phyloP scores from a whole-genome alignment of 371 early-diverging fungal genomes.

The Fennellomyces sp. region DNA sequence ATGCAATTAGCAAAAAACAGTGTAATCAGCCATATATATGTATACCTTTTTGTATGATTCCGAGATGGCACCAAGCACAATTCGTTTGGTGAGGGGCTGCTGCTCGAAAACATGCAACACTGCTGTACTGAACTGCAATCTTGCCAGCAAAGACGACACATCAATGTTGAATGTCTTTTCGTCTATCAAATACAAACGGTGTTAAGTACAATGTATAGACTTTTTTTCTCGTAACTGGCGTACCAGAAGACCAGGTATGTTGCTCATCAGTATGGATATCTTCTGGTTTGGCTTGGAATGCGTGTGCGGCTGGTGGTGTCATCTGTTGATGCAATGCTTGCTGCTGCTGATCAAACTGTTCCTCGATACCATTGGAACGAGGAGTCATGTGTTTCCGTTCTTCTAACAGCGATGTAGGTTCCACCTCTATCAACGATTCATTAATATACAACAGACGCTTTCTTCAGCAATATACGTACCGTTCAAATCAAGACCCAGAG shows the following conservation, averaged over 20 bases:
- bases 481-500: slow-evolving; percentile 80
- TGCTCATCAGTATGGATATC: background rate
- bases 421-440: slow-evolving; percentile 47
- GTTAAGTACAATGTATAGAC: background rate
- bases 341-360: background rate
- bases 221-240: background rate
- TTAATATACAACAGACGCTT: background rate
- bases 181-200: background rate
- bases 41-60: slow-evolving; percentile 38
- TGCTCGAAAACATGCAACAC: slow-evolving; percentile 79
- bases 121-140: slow-evolving; percentile 34
- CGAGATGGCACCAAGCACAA: slow-evolving; percentile 66
- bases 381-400: slow-evolving; percentile 42
- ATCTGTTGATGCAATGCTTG: background rate
- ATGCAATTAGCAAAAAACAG: background rate
- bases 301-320: background rate
- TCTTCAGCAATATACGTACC: slow-evolving; percentile 13
- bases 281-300: background rate
- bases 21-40: too few species aligned
- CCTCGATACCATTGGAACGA: background rate
- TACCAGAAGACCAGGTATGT: background rate
- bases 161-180: slow-evolving; percentile 23
- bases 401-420: slow-evolving; percentile 72
- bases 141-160: slow-evolving; percentile 26
- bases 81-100: slow-evolving; percentile 84